Evolutionary conservation across 2,329 filamentous ascomycete genomes (phyloP), one percentile per base, ranked within the genome.

Genomic region (Nothomitra cinnamomea): DNA sequence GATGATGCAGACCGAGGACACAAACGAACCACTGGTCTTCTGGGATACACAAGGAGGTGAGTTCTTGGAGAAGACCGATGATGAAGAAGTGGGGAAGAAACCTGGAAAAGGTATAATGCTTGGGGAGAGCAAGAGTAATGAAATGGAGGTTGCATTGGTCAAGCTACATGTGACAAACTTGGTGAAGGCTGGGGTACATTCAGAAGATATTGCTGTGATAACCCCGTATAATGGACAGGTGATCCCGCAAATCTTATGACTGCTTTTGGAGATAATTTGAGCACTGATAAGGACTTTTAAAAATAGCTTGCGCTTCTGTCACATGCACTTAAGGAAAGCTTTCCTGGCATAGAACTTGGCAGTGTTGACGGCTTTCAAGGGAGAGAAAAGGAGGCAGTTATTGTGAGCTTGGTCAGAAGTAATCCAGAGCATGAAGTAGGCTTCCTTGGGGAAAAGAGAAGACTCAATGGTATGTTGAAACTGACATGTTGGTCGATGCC

Each of bases 311-410:
- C 85, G 3, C 69, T 94, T 10, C 72, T 96, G 52, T 82, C 87
- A 12, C 71, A 74, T 38, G 74, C 83, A 58, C 75, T 98, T 51
- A 92, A 90, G 64, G 85, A 92, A 56, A 71, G 73, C 40, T 94
- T 84, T 61, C 84, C 85, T 0, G 87, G 84, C 12, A 80, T 98
- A 51, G 92, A 98, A 66, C 74, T 98, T n/a, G 92, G 92, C 35
- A 95, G 87, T 61, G 87, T 98, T 1, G 92, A 98, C 66, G 92
- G 90, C 1, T 98, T 98, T 65, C 92, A 98, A 67, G 92, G 92
- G 35, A 80, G 92, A 17, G 92, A 98, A 68, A 98, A 98, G 68
- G 92, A 98, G 67, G 92, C 87, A 1, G 83, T 98, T 15, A 77
- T 98, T 40, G 82, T 98, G 52, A 94, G 84, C 66, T 76, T 96